Evolutionary conservation across 2,329 filamentous ascomycete species (phyloP).

Genomic region (Nothophoma quercina): DNA sequence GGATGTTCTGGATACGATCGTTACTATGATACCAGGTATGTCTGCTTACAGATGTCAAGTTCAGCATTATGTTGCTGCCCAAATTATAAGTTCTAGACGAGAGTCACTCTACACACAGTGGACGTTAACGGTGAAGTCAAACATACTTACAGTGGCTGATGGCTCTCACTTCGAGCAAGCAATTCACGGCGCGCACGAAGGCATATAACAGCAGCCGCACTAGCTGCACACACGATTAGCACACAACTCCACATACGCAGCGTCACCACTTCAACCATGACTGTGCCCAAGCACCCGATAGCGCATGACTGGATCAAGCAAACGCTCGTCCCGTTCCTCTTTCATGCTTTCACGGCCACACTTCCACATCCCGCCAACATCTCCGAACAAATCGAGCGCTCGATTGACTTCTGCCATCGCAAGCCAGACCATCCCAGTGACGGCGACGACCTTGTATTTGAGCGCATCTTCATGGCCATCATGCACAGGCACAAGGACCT

Average conservation of each 20-base stretch:
- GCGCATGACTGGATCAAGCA: constrained; percentile 18
- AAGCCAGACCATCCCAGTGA: constrained; percentile 15
- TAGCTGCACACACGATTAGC: too few relatives aligned
- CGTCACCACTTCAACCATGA: constrained; percentile 1
- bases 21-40: constrained; percentile 22
- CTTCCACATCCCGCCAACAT: constrained; percentile 13
- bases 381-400: not conserved
- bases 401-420: constrained; percentile 7
- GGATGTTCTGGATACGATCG: constrained; percentile 5
- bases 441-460: constrained; percentile 20
- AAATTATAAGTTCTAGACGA: not conserved
- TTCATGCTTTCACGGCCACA: constrained; percentile 17
- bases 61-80: not conserved
- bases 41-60: constrained; percentile 5
- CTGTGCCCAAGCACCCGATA: constrained; percentile 3
- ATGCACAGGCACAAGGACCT: constrained; percentile 11
- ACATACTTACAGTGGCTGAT: not conserved
- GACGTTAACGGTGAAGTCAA: not conserved
- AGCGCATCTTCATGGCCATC: constrained; percentile 23
- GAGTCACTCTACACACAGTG: not conserved
- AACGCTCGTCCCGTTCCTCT: constrained; percentile 20
- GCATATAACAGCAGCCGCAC: too few relatives aligned
- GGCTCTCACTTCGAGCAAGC: not conserved
- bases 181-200: too few relatives aligned
- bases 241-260: too few relatives aligned